These are phyloP conservation scores for Leccinum arenicola DNA, from an alignment of 768 basidiomycete species.

Conservation along the genomic window DNA sequence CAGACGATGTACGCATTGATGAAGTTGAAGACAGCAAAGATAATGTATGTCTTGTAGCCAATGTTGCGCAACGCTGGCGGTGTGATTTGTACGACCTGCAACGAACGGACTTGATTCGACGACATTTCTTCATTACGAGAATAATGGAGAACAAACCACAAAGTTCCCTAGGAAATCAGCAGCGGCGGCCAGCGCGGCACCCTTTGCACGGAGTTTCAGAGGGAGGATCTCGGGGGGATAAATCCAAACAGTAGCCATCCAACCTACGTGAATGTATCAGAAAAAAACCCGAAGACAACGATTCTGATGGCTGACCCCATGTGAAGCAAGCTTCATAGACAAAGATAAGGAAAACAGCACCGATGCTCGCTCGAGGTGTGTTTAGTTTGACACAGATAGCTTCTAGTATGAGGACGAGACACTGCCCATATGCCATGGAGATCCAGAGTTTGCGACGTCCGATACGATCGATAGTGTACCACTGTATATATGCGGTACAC, in stretches of 20 bases:
- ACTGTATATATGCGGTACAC: neutral
- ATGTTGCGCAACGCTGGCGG: slow-evolving; percentile 10
- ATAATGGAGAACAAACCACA: neutral
- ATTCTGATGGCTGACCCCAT: slow-evolving; percentile 1
- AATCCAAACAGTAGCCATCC: slow-evolving; percentile 11
- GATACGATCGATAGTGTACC: slow-evolving; percentile 7
- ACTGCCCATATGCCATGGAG: slow-evolving; percentile 9
- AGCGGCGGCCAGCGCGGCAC: slow-evolving; percentile 2
- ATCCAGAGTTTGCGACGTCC: slow-evolving; percentile 11
- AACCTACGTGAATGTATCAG: neutral
- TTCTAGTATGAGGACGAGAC: slow-evolving; percentile 7
- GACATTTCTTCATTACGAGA: neutral
- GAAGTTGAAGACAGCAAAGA: neutral
- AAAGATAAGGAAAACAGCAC: slow-evolving; percentile 10
- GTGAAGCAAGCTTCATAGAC: slow-evolving; percentile 9
- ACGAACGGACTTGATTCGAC: neutral
- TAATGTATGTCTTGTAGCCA: slow-evolving; percentile 9
- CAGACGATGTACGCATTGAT: neutral
- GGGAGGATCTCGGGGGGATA: slow-evolving; percentile 10
- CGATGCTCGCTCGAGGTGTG: slow-evolving; percentile 1
- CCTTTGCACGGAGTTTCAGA: slow-evolving; percentile 7
- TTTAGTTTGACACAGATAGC: slow-evolving; percentile 8
- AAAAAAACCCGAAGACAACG: neutral
- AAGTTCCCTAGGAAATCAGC: slow-evolving; percentile 11
- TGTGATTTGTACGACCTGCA: slow-evolving; percentile 9